Base-by-base conservation (phyloP, 805 yeast genomes). In the Candida chauliodis region DNA sequence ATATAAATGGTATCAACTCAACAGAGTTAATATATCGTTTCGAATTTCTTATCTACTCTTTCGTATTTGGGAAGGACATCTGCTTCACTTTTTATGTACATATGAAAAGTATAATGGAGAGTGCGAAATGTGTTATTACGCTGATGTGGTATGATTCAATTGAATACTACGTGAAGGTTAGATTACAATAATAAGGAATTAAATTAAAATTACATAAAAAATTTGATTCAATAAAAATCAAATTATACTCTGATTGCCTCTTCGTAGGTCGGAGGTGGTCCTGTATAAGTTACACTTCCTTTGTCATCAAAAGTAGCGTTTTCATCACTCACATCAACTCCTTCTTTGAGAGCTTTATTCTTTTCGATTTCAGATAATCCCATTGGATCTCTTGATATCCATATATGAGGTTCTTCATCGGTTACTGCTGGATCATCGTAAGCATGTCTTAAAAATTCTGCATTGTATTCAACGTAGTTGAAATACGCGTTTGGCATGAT, bases 181-280 rank as follows among this genome's bases (percentile, higher is more conserved):
- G n/a, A n/a, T n/a, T n/a, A n/a, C n/a, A n/a, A n/a, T n/a, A n/a
- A n/a, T n/a, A n/a, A n/a, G n/a, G n/a, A n/a, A n/a, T n/a, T n/a
- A n/a, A n/a, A n/a, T n/a, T n/a, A n/a, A n/a, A n/a, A n/a, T n/a
- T n/a, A n/a, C n/a, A n/a, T n/a, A n/a, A n/a, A n/a, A n/a, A n/a
- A n/a, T n/a, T n/a, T n/a, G n/a, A n/a, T n/a, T n/a, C n/a, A n/a
- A n/a, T n/a, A n/a, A n/a, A n/a, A n/a, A n/a, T n/a, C n/a, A n/a
- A n/a, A 27, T 18, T 55, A 69, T 24, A 61, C 53, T 43, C 59
- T 67, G 42, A 72, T 52, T 25, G 70, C 67, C 48, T 68, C 74
- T 50, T 76, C 81, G 55, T 76, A 84, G 34, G 76, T 75, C 3
- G 93, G 93, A 36, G 93, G 93, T 37, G 78, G 76, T 27, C 83